Evolutionary conservation across 129 eudicot species (phyloP), one percentile per base, ranked within the genome.

Genomic region (Lonicera japonica): DNA sequence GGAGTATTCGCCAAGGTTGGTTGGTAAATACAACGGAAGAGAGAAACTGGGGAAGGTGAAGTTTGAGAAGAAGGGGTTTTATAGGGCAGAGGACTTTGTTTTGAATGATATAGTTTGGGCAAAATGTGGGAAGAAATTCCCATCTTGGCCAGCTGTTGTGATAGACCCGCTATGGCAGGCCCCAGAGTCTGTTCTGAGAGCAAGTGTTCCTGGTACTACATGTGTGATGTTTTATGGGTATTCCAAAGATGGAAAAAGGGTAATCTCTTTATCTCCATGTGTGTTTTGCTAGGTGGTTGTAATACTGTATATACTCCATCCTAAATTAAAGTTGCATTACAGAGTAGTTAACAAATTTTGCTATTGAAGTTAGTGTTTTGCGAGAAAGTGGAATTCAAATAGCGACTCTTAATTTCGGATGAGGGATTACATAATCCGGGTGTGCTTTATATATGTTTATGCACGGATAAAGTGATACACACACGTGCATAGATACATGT

Each of bases 131-230:
- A 91, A 82, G 50, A 57, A 76, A 29, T 79, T 61, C 43, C 84
- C 97, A 0, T 86, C 90, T 58, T 91, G 97, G 97, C 97, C 95
- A 0, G 95, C 96, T 47, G 66, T 87, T 58, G 97, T 82, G 51
- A 81, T 90, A 47, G 95, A 90, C 47, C 97, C 97, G 5, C 48
- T 90, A 19, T 56, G 58, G 20, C 83, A 90, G 63, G 97, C 97
- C 14, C 97, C 97, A 1, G 78, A 74, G 56, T 43, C 69, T 11
- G 97, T 90, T 52, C 46, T 81, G 18, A 81, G 58, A 39, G 95
- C 95, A 39, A 74, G 94, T 77, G 72, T 86, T 60, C 87, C 97
- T 0, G 79, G 73, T 13, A 75, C 95, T 23, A 65, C 79, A 22
- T 90, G 97, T 45, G 97, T 90, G 53, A 90, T 90, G 97, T 90